These are phyloP conservation scores for Colletotrichum tabaci DNA, from an alignment of 2,329 filamentous ascomycete species.

Conservation along the genomic window DNA sequence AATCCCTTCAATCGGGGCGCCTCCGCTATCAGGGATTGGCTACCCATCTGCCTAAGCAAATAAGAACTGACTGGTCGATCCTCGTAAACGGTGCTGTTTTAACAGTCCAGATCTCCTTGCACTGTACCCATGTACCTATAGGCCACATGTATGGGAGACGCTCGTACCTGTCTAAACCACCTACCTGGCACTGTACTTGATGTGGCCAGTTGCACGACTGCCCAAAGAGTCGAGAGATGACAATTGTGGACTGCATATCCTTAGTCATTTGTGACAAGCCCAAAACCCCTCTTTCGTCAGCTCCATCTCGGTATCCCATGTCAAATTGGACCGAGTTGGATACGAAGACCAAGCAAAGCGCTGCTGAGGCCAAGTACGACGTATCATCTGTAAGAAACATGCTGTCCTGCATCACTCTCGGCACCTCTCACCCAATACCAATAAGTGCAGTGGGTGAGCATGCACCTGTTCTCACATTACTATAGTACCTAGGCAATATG, in stretches of 20 bases:
- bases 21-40: background rate
- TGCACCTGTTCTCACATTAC: background rate
- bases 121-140: background rate
- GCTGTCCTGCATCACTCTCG: background rate
- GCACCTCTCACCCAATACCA: too few species aligned
- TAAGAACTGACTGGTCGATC: slow-evolving; percentile 5
- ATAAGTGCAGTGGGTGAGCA: background rate
- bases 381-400: background rate
- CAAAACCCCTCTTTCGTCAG: background rate
- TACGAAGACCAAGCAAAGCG: background rate
- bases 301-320: background rate
- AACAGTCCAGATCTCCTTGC: slow-evolving; percentile 7
- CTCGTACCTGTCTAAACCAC: background rate
- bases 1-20: background rate
- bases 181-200: background rate
- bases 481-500: background rate
- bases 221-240: background rate
- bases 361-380: background rate
- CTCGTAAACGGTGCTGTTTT: slow-evolving; percentile 14
- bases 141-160: background rate
- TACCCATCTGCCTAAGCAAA: background rate
- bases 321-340: background rate
- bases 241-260: background rate
- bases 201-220: background rate
- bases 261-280: slow-evolving; percentile 1